Evolutionary conservation across 768 basidiomycete genomes (phyloP).

Genomic region (Xanthoconium purpureum): DNA sequence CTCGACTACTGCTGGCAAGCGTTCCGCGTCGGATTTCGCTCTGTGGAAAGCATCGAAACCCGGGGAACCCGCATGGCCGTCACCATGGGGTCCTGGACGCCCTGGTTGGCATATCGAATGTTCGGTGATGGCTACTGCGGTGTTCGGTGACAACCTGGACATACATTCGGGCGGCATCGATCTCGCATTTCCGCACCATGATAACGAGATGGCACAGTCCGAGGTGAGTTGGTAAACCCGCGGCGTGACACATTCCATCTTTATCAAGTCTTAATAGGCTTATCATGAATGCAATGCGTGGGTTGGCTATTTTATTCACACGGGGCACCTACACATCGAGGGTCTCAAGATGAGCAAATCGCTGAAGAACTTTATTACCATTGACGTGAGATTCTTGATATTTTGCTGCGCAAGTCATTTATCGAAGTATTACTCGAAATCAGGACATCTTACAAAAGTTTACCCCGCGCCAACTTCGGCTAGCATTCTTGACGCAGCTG

Average conservation of each 20-base stretch:
- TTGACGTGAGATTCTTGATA: conserved; percentile 59
- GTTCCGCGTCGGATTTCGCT: conserved; percentile 91
- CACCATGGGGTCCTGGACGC: conserved; percentile 88
- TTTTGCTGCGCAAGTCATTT: neutral
- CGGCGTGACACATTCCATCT: neutral
- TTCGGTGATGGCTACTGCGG: conserved; percentile 93
- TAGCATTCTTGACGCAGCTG: conserved; percentile 85
- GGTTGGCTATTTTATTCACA: conserved; percentile 99
- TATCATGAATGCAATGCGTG: conserved; percentile 89
- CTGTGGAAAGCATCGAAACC: conserved; percentile 97
- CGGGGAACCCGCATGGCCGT: conserved; percentile 95
- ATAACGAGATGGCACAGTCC: conserved; percentile 97
- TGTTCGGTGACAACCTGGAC: conserved; percentile 70
- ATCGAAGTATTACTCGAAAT: conserved; percentile 6
- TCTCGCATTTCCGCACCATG: conserved; percentile 98
- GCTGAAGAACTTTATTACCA: conserved; percentile 98
- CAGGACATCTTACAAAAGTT: conserved; percentile 86
- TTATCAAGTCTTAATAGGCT: conserved; percentile 52
- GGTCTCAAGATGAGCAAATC: conserved; percentile 99
- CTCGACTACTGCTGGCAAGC: conserved; percentile 56
- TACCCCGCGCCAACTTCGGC: conserved; percentile 81
- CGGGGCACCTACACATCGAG: conserved; percentile 96
- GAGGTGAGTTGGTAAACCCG: conserved; percentile 54
- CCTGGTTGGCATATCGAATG: conserved; percentile 99
- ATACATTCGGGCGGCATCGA: conserved; percentile 98